Conservation (phyloP, 202 grass and related monocot genomes). For the Zoysia matrella region DNA sequence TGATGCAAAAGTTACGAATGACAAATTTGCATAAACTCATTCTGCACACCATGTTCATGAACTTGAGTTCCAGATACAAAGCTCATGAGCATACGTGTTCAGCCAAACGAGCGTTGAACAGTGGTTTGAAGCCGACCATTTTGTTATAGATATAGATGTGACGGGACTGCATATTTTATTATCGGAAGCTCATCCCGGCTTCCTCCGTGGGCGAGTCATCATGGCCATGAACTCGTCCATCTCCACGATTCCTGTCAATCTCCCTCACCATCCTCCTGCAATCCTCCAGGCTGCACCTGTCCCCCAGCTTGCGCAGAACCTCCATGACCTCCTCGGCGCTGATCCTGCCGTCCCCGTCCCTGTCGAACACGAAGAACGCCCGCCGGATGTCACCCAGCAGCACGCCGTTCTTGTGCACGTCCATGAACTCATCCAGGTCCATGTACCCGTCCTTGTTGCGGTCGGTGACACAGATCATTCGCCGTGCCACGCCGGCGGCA, state of each 20-base stretch:
- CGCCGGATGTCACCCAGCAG: slow-evolving; percentile 54
- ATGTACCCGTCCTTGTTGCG: slow-evolving; percentile 61
- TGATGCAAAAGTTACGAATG: not conserved
- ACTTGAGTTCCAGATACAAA: not conserved
- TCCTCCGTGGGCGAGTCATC: slow-evolving; percentile 78
- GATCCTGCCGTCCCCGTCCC: slow-evolving; percentile 61
- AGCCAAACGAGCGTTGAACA: not conserved
- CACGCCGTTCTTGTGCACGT: slow-evolving; percentile 69
- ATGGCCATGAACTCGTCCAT: slow-evolving; percentile 89
- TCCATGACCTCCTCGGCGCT: slow-evolving; percentile 59
- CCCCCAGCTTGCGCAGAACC: slow-evolving; percentile 55
- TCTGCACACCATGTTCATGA: not conserved
- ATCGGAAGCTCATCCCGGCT: slow-evolving; percentile 14
- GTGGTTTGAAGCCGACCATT: not conserved
- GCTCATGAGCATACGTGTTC: no score
- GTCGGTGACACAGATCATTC: slow-evolving; percentile 57
- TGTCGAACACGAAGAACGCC: slow-evolving; percentile 70
- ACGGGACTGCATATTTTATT: not conserved
- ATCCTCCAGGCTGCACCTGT: slow-evolving; percentile 50
- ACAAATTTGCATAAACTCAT: not conserved
- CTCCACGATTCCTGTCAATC: slow-evolving; percentile 63
- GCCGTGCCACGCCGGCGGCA: slow-evolving; percentile 37
- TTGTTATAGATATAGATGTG: not conserved
- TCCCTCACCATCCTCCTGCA: slow-evolving; percentile 66
- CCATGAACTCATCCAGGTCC: slow-evolving; percentile 73